A percentile compares a stretch with the other conserved stretches of the same genome.
Conservation (phyloP, 2,329 filamentous ascomycete genomes). For the Nemania sp. region DNA sequence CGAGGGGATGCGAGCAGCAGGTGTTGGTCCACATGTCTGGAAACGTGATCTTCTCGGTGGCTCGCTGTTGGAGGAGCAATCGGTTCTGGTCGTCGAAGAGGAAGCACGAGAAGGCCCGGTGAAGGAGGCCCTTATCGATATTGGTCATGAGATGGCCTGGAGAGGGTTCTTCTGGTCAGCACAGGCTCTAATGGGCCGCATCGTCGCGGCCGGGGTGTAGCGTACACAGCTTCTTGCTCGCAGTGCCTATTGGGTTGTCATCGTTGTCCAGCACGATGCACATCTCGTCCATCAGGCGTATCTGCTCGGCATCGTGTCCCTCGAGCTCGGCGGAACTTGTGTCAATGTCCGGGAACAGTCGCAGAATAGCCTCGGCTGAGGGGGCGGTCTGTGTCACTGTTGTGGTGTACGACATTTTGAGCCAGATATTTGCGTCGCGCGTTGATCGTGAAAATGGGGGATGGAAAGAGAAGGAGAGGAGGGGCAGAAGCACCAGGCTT, state of each 20-base stretch:
- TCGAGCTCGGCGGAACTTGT: conserved; percentile 74
- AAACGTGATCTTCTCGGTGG: conserved; percentile 97
- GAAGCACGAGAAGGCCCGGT: conserved; percentile 97
- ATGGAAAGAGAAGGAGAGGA: conserved; percentile 10
- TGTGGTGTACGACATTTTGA: conserved; percentile 44
- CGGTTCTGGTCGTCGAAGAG: conserved; percentile 94
- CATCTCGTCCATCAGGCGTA: conserved; percentile 96
- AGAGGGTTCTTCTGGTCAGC: conserved; percentile 10
- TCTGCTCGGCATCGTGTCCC: conserved; percentile 97
- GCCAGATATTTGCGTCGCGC: conserved; percentile 4
- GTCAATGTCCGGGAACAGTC: conserved; percentile 84
- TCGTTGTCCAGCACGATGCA: conserved; percentile 96
- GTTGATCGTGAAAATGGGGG: conserved; percentile 11
- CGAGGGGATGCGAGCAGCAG: conserved; percentile 96
- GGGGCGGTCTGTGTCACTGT: conserved; percentile 56
- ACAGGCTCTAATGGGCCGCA: neutral
- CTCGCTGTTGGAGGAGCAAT: conserved; percentile 92
- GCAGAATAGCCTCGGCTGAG: conserved; percentile 83
- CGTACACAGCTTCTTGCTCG: conserved; percentile 96
- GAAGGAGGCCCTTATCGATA: conserved; percentile 92
- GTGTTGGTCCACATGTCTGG: conserved; percentile 99
- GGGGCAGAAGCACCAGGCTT: conserved; percentile 7
- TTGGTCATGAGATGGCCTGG: conserved; percentile 97
- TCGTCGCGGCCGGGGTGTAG: neutral
- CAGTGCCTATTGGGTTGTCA: conserved; percentile 90